Percentiles rank a stretch among this genome's conserved stretches.
Evolutionary conservation across 768 basidiomycete genomes (phyloP).

Genomic region (Mycena sanguinolenta): DNA sequence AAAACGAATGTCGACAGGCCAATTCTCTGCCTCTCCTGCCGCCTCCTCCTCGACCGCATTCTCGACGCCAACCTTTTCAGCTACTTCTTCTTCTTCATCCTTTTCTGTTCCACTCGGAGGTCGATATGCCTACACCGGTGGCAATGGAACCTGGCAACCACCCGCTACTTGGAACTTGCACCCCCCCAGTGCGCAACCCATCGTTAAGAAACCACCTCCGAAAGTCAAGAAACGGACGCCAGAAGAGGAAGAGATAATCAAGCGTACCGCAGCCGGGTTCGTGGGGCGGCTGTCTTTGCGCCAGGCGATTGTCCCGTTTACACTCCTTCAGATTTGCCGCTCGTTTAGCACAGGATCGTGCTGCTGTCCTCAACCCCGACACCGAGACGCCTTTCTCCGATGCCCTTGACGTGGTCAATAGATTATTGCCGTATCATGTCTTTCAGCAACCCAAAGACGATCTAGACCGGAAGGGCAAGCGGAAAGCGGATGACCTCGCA

Average conservation of each 20-base stretch:
- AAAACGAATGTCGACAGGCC: conserved; percentile 59
- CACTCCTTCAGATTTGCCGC: conserved; percentile 60
- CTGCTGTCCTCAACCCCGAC: conserved; percentile 71
- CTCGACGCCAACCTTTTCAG: conserved; percentile 6
- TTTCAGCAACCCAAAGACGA: conserved; percentile 84
- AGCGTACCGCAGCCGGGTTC: conserved; percentile 65
- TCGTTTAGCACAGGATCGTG: conserved; percentile 74
- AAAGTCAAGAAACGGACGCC: conserved; percentile 55
- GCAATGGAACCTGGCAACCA: conserved; percentile 25
- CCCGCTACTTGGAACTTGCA: conserved; percentile 29
- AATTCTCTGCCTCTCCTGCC: conserved; percentile 46
- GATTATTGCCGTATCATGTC: conserved; percentile 84
- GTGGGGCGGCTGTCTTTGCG: conserved; percentile 37
- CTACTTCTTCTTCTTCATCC: conserved; percentile 17
- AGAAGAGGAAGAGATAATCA: conserved; percentile 66
- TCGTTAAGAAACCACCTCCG: conserved; percentile 38
- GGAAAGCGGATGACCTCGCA: conserved; percentile 65
- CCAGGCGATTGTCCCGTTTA: neutral
- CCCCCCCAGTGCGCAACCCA: conserved; percentile 16
- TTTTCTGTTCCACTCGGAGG: conserved; percentile 17
- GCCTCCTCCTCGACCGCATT: conserved; percentile 32
- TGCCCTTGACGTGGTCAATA: conserved; percentile 71
- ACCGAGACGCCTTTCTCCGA: conserved; percentile 78
- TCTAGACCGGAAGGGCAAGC: conserved; percentile 62
- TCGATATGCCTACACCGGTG: conserved; percentile 11